Evolutionary conservation across 805 yeast species (phyloP), one percentile per base, ranked within the genome.

Genomic region (Candida sphagnicola): DNA sequence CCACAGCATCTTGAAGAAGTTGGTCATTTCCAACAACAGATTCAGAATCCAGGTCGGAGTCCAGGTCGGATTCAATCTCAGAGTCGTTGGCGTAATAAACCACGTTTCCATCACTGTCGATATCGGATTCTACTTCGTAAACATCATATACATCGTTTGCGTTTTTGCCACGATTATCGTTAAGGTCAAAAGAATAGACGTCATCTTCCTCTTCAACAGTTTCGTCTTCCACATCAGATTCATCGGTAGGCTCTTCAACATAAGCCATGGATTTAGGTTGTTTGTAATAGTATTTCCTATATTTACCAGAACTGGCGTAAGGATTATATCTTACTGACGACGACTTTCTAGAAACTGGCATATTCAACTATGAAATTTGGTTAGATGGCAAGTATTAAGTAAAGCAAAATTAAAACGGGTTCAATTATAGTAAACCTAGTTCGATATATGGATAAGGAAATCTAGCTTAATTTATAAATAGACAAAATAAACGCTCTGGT

Each of bases 161-260:
- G 35, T 43, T 43, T 44, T 51, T n/a, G 50, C 13, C 42, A 14
- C 39, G 31, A 25, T 35, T 35, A 21, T 24, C 34, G 5, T 42
- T 39, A 14, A 43, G 38, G 18, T 41, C 48, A 14, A 39, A 41
- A n/a, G 38, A 41, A 18, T 38, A 39, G 5, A 17, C 12, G 3
- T 35, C 18, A 17, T 18, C 30, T 31, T 28, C 38, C 13, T 18
- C 35, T 29, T 45, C 47, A 18, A 37, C 45, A 35, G 44, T 46
- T 28, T 51, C 57, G 19, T 51, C 57, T 24, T 51, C 49, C 11
- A 43, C 50, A 25, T 45, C 54, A 17, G 42, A 43, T 34, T 58
- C 67, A 33, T 58, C 64, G 18, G 35, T 33, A 21, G 74, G 73
- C 48, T 68, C 74, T 54, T 68, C 74, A 24, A 68, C 67, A 41